These are phyloP conservation scores for Gastrolobium villosum DNA, from an alignment of 306 rosid genomes.

Conservation along the genomic window DNA sequence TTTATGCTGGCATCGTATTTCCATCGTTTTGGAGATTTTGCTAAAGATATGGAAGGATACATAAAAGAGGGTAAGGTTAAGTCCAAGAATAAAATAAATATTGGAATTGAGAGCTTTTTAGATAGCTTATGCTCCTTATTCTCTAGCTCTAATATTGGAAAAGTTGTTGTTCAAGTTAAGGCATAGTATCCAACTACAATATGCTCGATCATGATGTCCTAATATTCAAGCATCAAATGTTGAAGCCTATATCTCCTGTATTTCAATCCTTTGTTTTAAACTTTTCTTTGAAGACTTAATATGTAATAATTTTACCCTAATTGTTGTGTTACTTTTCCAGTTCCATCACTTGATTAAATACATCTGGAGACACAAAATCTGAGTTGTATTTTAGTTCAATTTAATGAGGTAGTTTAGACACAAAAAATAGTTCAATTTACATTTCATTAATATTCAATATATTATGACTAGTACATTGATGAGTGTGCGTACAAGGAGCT, in stretches of 20 bases:
- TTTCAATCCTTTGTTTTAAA: not conserved
- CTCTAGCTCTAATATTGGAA: constrained; percentile 66
- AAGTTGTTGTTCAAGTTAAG: constrained; percentile 65
- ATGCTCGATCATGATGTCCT: not conserved
- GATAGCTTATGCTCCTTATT: constrained; percentile 64
- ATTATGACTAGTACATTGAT: too few species aligned
- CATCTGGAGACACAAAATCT: too few species aligned
- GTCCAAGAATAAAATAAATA: constrained; percentile 56
- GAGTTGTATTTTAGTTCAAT: too few species aligned
- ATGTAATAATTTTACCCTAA: not conserved
- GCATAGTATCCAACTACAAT: not conserved
- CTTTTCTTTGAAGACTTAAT: not conserved
- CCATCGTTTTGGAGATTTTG: constrained; percentile 69
- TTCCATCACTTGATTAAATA: too few species aligned
- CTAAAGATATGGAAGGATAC: constrained; percentile 63
- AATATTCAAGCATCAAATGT: not conserved
- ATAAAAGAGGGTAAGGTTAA: constrained; percentile 61
- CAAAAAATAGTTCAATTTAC: too few species aligned
- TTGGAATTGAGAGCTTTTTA: constrained; percentile 60
- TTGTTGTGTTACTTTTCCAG: too few species aligned
- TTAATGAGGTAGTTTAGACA: too few species aligned
- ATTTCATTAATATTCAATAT: too few species aligned
- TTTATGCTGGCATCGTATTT: constrained; percentile 58
- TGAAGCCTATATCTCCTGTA: not conserved
- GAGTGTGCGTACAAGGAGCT: too few species aligned